Evolutionary conservation across 1,139 yeast species (phyloP), one percentile per base, ranked within the genome.

Genomic region (Pneumocystis canis): DNA sequence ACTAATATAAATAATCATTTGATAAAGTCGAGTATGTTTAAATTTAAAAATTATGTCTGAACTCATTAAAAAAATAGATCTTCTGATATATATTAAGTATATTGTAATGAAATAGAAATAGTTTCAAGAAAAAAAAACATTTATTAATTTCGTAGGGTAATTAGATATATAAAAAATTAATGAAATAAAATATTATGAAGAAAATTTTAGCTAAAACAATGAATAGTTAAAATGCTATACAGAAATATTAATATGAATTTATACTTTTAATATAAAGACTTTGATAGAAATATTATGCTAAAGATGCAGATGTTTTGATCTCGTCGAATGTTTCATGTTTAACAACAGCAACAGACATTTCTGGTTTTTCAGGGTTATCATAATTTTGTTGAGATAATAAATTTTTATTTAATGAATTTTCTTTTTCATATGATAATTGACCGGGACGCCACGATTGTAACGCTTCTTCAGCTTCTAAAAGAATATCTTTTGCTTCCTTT

Each of bases 391-490:
- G 30, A 20, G 53, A 18, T 20, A 41, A 28, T 20, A 41, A 20
- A 41, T 41, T 41, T 6, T 6, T 6, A 5, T 41, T n/a, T 41
- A 30, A 41, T 41, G 16, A 3, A 41, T 41, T 14, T 41, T 41
- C 53, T 20, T 30, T 41, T 20, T 41, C 53, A 16, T 41, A 41
- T 2, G 30, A 41, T 20, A 47, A 25, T 20, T 58, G 63, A 28
- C 61, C 63, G 2, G 60, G 63, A 28, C 59, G 65, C 66, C 68
- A 67, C 16, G 60, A 60, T 33, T 65, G 59, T 56, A 67, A 59
- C 37, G 66, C 67, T 33, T 64, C 65, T 35, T 66, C 67, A 40
- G 67, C 64, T 41, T 61, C 61, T 16, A 61, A 60, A 63, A 68
- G 60, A 47, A 68, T 53, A 16, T 64, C 64, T 58, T 66, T 62